A percentile compares a stretch with the other conserved stretches of the same genome.
These are phyloP conservation scores for Spiraea crenata DNA, from an alignment of 331 rosid species.

Conservation along the genomic window DNA sequence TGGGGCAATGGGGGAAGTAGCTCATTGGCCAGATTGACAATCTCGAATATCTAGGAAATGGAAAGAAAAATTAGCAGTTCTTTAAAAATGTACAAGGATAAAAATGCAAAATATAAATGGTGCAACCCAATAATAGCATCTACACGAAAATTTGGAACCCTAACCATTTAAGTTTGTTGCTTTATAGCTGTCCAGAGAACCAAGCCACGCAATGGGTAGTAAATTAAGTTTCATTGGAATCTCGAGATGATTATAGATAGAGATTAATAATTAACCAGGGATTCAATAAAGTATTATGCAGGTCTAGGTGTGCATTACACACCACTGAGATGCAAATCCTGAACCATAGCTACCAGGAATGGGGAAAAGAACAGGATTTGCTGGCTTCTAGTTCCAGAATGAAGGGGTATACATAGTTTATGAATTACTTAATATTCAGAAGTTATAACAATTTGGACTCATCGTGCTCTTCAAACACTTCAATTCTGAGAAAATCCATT, in stretches of 20 bases:
- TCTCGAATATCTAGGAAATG: slow-evolving; percentile 75
- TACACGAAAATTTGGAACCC: background rate
- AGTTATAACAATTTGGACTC: too few species aligned
- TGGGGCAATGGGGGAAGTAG: slow-evolving; percentile 94
- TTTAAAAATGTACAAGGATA: background rate
- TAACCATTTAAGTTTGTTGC: background rate
- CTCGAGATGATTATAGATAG: background rate
- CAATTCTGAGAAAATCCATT: too few species aligned
- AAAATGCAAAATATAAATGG: background rate
- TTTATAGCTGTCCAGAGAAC: slow-evolving; percentile 4
- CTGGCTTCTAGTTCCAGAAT: too few species aligned
- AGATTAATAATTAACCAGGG: background rate
- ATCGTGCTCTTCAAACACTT: too few species aligned
- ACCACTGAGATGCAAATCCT: background rate
- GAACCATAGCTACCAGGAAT: too few species aligned
- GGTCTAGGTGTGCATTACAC: background rate
- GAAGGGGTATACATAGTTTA: too few species aligned
- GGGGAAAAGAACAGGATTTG: too few species aligned
- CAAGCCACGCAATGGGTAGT: background rate
- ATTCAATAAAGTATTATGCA: background rate
- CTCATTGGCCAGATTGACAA: slow-evolving; percentile 94
- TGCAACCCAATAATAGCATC: background rate
- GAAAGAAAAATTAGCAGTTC: background rate
- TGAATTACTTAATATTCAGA: too few species aligned
- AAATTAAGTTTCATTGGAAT: background rate